A percentile compares a stretch with the other conserved stretches of the same genome.
These are phyloP conservation scores for Fagus sylvatica DNA, from an alignment of 306 rosid species.

Conservation along the genomic window DNA sequence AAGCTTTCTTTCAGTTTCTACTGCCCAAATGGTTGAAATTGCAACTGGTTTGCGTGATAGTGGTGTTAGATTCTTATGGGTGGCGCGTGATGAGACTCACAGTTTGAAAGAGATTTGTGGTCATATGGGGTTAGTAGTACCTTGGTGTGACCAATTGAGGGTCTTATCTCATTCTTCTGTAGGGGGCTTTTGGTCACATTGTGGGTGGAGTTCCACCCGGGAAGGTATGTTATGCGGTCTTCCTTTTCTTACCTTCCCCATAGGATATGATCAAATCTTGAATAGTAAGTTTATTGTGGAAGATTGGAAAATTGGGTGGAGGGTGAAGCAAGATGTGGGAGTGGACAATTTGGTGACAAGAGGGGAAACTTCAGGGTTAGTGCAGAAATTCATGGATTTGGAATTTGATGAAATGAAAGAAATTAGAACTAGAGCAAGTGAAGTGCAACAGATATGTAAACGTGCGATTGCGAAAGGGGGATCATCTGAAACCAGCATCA, in stretches of 20 bases:
- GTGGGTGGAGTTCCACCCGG: neutral
- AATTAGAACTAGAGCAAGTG: neutral
- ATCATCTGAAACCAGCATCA: neutral
- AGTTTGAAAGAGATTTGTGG: neutral
- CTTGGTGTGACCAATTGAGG: conserved; percentile 1
- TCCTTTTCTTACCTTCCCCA: neutral
- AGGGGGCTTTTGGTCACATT: neutral
- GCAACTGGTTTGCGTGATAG: neutral
- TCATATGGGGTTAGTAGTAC: neutral
- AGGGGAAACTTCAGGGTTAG: neutral
- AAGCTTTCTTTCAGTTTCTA: neutral
- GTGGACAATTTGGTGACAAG: neutral
- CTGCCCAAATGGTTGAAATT: neutral
- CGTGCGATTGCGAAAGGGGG: neutral
- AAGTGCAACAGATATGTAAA: neutral
- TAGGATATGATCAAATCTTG: neutral
- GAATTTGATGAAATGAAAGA: neutral
- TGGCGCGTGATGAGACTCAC: neutral
- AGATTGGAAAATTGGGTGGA: conserved; percentile 4
- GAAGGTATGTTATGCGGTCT: neutral
- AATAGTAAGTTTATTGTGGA: neutral
- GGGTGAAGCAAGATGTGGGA: neutral
- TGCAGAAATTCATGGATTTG: conserved; percentile 4
- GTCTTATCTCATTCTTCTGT: neutral
- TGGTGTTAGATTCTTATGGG: neutral